phyloP scores from a whole-genome alignment of 176 grass and related monocot species.

The Luzula sylvatica region DNA sequence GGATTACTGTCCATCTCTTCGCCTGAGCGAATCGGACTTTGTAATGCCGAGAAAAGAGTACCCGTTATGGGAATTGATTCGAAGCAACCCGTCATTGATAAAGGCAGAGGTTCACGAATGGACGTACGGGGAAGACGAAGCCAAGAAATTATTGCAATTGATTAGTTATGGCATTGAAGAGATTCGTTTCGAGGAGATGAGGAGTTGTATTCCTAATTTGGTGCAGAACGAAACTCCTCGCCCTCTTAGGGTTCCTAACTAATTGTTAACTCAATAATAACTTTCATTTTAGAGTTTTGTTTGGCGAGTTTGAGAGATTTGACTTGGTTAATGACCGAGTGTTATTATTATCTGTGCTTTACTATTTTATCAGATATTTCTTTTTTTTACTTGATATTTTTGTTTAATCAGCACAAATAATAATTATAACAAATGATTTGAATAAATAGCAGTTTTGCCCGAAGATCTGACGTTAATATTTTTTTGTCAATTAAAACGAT shows the following conservation, averaged over 20 bases:
- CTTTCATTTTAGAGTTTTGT: not conserved
- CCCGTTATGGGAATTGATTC: constrained; percentile 76
- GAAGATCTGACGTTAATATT: no score
- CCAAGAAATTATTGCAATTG: constrained; percentile 39
- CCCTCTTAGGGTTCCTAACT: constrained; percentile 61
- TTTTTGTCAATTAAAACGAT: no score
- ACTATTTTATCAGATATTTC: no score
- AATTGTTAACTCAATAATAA: not conserved
- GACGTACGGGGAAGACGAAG: constrained; percentile 45
- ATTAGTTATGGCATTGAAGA: constrained; percentile 25
- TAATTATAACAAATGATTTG: no score
- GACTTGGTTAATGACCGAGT: not conserved
- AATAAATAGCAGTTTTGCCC: no score
- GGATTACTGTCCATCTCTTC: constrained; percentile 72
- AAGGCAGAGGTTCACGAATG: constrained; percentile 69
- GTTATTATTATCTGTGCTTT: not conserved
- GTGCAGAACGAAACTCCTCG: constrained; percentile 31
- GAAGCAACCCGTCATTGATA: constrained; percentile 30
- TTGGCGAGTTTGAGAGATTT: not conserved
- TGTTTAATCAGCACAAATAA: no score
- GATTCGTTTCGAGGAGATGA: constrained; percentile 19
- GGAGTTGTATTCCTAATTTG: constrained; percentile 26
- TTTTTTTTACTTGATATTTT: no score
- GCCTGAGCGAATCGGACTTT: constrained; percentile 38
- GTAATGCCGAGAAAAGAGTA: constrained; percentile 62